A percentile compares a stretch with the other conserved stretches of the same genome.
Evolutionary conservation across 495 filamentous ascomycete genomes (phyloP).

Genomic region (Copromyces sp.): DNA sequence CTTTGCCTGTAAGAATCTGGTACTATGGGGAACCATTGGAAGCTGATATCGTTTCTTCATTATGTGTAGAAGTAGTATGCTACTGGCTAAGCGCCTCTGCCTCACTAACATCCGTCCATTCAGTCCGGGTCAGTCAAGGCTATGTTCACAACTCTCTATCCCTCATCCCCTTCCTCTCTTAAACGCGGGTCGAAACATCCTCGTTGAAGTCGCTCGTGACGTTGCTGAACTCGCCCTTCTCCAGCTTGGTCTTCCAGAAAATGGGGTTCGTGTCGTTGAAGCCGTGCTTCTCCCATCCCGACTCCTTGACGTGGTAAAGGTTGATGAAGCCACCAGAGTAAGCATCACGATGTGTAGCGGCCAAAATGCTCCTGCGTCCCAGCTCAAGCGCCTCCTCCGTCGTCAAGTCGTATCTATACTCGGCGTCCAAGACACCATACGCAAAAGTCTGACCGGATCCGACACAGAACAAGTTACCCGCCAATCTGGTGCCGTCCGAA

Average conservation of each 20-base stretch:
- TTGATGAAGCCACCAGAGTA: slow-evolving; percentile 99
- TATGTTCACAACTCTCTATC: not conserved
- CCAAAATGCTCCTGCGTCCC: slow-evolving; percentile 81
- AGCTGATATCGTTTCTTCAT: not conserved
- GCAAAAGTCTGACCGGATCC: slow-evolving; percentile 97
- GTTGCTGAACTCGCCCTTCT: slow-evolving; percentile 97
- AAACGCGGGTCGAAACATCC: slow-evolving; percentile 2
- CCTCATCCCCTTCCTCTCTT: not conserved
- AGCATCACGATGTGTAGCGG: slow-evolving; percentile 95
- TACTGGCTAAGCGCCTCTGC: not conserved
- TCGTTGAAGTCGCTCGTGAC: slow-evolving; percentile 69
- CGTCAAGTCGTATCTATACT: slow-evolving; percentile 81
- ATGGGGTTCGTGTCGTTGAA: slow-evolving; percentile 93
- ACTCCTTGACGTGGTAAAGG: slow-evolving; percentile 96
- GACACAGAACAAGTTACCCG: slow-evolving; percentile 95
- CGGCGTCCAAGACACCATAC: slow-evolving; percentile 92
- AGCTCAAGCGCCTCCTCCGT: slow-evolving; percentile 83
- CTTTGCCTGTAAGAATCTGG: not conserved
- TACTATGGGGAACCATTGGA: not conserved
- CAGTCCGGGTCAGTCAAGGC: not conserved
- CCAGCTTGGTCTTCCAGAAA: slow-evolving; percentile 98
- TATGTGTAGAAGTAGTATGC: not conserved
- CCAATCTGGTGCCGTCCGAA: slow-evolving; percentile 85
- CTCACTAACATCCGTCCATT: not conserved
- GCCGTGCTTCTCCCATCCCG: slow-evolving; percentile 96